A percentile compares a stretch with the other conserved stretches of the same genome.
phyloP scores from a whole-genome alignment of 2,329 filamentous ascomycete genomes.

The Sporothrix brunneoviolacea region DNA sequence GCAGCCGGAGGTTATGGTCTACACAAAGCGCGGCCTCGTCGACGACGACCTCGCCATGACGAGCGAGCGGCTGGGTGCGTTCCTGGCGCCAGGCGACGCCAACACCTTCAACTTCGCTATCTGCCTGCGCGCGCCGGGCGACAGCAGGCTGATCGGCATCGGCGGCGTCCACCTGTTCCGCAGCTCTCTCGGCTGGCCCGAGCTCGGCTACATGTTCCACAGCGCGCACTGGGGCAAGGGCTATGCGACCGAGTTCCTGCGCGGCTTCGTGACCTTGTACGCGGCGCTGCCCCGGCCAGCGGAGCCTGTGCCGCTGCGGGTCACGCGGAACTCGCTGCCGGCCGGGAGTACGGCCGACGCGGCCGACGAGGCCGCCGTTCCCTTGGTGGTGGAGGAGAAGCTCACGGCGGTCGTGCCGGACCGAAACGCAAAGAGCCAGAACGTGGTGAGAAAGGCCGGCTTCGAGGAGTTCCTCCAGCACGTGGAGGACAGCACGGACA shows the following conservation, averaged over 20 bases:
- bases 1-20: constrained; percentile 57
- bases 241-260: constrained; percentile 50
- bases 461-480: constrained; percentile 42
- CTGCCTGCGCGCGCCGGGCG: constrained; percentile 35
- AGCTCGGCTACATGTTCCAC: constrained; percentile 51
- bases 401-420: constrained; percentile 42
- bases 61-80: constrained; percentile 30
- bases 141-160: constrained; percentile 36
- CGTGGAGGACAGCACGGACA: constrained; percentile 26
- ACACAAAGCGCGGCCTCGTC: constrained; percentile 37
- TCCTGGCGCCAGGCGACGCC: constrained; percentile 43
- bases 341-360: constrained; percentile 4
- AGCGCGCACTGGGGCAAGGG: constrained; percentile 49
- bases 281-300: constrained; percentile 42
- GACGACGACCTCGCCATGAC: constrained; percentile 42
- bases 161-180: constrained; percentile 36
- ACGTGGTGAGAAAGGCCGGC: constrained; percentile 50
- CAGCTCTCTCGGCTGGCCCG: constrained; percentile 46
- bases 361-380: constrained; percentile 17
- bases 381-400: constrained; percentile 30
- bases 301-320: constrained; percentile 29
- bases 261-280: constrained; percentile 40
- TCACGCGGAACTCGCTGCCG: constrained; percentile 33
- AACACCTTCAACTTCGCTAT: constrained; percentile 53
- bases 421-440: constrained; percentile 46